These are phyloP conservation scores for Pseudophaeomoniella oleicola DNA, from an alignment of 2,329 filamentous ascomycete genomes.

Conservation along the genomic window DNA sequence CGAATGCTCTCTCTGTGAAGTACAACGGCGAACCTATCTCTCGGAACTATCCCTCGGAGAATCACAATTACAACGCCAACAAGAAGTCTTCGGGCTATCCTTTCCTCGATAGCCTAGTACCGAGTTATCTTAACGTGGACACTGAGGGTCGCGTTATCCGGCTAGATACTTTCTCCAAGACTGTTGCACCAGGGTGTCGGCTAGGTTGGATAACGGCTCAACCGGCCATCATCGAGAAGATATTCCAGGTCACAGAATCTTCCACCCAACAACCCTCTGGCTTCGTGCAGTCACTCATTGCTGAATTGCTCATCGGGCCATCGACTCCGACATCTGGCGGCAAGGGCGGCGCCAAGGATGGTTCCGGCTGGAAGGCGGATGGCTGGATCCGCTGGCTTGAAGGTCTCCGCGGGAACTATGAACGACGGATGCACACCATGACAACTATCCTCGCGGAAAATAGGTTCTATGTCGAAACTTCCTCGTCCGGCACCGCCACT, in stretches of 20 bases:
- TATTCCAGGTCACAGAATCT: constrained; percentile 60
- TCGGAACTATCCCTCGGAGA: constrained; percentile 18
- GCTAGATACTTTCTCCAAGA: constrained; percentile 89
- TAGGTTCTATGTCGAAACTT: constrained; percentile 47
- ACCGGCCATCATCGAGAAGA: constrained; percentile 59
- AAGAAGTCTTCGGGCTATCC: constrained; percentile 50
- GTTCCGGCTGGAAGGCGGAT: constrained; percentile 59
- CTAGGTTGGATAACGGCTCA: constrained; percentile 85
- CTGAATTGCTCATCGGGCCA: constrained; percentile 61
- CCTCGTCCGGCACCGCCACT: constrained; percentile 5
- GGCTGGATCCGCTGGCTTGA: constrained; percentile 89
- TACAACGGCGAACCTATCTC: constrained; percentile 15
- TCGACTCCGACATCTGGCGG: constrained; percentile 37
- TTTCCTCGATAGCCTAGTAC: constrained; percentile 71
- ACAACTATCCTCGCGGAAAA: constrained; percentile 56
- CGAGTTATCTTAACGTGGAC: constrained; percentile 70
- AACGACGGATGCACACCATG: constrained; percentile 72
- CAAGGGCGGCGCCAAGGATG: constrained; percentile 31
- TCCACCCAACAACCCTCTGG: constrained; percentile 75
- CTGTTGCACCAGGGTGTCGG: constrained; percentile 75
- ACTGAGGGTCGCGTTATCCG: constrained; percentile 75
- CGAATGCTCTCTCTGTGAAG: constrained; percentile 28
- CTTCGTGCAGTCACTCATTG: constrained; percentile 74
- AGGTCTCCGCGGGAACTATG: constrained; percentile 69
- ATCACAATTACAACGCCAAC: constrained; percentile 21